Evolutionary conservation across 192 early-diverging fungal genomes (phyloP).

Genomic region (Coemansia sp.): DNA sequence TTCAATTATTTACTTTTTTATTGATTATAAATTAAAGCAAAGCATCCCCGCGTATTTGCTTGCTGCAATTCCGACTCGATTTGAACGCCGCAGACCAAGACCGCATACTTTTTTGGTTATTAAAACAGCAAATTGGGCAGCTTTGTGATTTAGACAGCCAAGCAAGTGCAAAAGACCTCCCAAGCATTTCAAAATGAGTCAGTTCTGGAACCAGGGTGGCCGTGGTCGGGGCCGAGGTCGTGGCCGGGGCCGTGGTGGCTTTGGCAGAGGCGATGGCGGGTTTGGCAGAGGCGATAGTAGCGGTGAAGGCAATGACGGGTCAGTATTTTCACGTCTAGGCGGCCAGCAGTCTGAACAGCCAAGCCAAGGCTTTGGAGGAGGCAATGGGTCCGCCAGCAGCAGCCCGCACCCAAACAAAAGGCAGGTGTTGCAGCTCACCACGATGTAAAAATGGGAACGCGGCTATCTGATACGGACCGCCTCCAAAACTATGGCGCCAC

Average conservation of each 20-base stretch:
- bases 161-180: too few relatives aligned
- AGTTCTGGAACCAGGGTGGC: constrained; percentile 10
- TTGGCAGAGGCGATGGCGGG: constrained; percentile 17
- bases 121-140: too few relatives aligned
- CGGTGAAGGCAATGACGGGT: constrained; percentile 5
- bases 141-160: too few relatives aligned
- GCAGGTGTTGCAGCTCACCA: not conserved
- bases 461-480: too few relatives aligned
- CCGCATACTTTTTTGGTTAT: too few relatives aligned
- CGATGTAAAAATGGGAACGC: not conserved
- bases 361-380: not conserved
- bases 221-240: constrained; percentile 35
- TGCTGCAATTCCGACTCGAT: too few relatives aligned
- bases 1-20: too few relatives aligned
- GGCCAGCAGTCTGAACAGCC: constrained; percentile 1
- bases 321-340: constrained; percentile 32
- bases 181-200: too few relatives aligned
- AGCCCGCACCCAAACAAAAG: not conserved
- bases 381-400: not conserved
- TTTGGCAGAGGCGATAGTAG: not conserved
- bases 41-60: too few relatives aligned
- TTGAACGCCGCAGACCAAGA: too few relatives aligned
- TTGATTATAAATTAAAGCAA: too few relatives aligned
- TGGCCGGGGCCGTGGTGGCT: constrained; percentile 25
- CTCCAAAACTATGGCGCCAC: too few relatives aligned